These are phyloP conservation scores for Phyllosticta citriasiana DNA, from an alignment of 2,329 filamentous ascomycete genomes.

Conservation along the genomic window DNA sequence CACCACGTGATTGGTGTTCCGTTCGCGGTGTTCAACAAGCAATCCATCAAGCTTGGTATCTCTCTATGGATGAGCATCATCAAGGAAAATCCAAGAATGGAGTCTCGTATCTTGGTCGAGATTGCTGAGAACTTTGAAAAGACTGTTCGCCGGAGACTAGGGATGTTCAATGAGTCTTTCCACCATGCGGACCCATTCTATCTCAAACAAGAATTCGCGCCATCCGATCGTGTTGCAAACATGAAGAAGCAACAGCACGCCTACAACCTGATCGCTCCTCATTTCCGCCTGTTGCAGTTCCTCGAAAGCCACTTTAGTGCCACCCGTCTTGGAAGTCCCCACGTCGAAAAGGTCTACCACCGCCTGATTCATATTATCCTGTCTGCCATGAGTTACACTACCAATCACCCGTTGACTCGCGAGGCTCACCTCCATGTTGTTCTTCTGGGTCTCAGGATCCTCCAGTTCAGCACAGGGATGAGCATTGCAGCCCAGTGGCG, in stretches of 20 bases:
- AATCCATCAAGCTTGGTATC: slow-evolving; percentile 89
- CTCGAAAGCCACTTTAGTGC: slow-evolving; percentile 92
- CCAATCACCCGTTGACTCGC: slow-evolving; percentile 74
- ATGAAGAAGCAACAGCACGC: slow-evolving; percentile 66
- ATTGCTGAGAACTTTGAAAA: slow-evolving; percentile 87
- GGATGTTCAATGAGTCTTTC: slow-evolving; percentile 69
- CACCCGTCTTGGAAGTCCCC: slow-evolving; percentile 70
- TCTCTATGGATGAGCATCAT: slow-evolving; percentile 96
- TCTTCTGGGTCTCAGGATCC: slow-evolving; percentile 68
- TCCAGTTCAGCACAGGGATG: slow-evolving; percentile 57
- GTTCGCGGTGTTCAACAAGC: slow-evolving; percentile 85
- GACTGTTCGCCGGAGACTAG: slow-evolving; percentile 65
- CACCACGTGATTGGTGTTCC: slow-evolving; percentile 87
- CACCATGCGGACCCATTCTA: slow-evolving; percentile 65
- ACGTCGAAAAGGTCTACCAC: slow-evolving; percentile 72
- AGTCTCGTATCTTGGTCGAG: slow-evolving; percentile 74
- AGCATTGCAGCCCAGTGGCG: slow-evolving; percentile 63
- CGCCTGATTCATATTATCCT: slow-evolving; percentile 73
- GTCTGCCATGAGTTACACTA: slow-evolving; percentile 58
- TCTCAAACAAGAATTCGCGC: slow-evolving; percentile 82
- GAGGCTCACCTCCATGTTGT: slow-evolving; percentile 88
- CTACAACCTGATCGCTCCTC: slow-evolving; percentile 76
- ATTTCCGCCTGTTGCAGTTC: slow-evolving; percentile 77
- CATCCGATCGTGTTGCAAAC: slow-evolving; percentile 69
- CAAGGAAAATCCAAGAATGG: slow-evolving; percentile 85